A percentile compares a stretch with the other conserved stretches of the same genome.
Evolutionary conservation across 129 eudicot genomes (phyloP).

Genomic region (Daucus carota): DNA sequence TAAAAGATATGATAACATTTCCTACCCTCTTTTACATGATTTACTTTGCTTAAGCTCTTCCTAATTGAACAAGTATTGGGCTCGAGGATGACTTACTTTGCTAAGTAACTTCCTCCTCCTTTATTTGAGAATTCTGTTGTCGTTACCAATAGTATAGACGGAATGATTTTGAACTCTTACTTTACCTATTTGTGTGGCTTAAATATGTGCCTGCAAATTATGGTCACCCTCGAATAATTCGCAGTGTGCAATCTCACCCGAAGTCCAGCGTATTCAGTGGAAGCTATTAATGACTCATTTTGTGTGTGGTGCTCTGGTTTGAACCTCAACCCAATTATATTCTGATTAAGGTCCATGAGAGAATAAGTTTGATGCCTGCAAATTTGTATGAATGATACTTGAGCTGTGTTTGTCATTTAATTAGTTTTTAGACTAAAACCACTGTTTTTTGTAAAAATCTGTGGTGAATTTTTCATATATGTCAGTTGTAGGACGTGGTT

Average conservation of each 20-base stretch:
- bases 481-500: not conserved
- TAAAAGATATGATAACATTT: not conserved
- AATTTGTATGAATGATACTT: not conserved
- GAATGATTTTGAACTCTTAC: not conserved
- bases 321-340: not conserved
- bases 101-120: not conserved
- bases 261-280: not conserved
- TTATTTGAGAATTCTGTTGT: not conserved
- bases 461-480: not conserved
- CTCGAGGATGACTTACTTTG: not conserved
- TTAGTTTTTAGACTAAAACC: not conserved
- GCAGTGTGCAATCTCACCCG: not conserved
- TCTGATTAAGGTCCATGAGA: not conserved
- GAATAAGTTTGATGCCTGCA: not conserved
- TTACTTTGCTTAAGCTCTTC: not conserved
- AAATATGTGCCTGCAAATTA: not conserved
- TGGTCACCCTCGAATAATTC: not conserved
- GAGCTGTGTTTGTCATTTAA: not conserved
- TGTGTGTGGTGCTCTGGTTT: not conserved
- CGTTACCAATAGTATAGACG: not conserved
- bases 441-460: not conserved
- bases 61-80: not conserved
- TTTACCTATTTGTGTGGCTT: not conserved
- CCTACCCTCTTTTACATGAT: not conserved
- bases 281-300: not conserved